Percentiles rank a stretch among this genome's conserved stretches.
These are phyloP conservation scores for Pleurostoma richardsiae DNA, from an alignment of 2,329 filamentous ascomycete species.

Conservation along the genomic window DNA sequence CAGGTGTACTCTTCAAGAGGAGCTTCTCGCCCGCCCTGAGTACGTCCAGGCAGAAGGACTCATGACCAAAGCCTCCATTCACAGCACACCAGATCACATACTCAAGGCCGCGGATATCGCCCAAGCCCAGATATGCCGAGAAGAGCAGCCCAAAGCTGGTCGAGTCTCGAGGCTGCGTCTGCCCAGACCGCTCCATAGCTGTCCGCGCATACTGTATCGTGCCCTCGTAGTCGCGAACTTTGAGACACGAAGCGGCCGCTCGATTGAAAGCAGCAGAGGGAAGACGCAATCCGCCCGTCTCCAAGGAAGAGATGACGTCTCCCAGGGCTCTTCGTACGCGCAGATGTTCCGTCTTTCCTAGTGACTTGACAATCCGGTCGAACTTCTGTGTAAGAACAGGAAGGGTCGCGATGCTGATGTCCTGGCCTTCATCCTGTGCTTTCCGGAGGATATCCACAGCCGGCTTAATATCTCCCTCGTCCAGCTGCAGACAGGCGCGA, in stretches of 20 bases:
- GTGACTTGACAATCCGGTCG: neutral
- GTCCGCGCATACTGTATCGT: slow-evolving; percentile 19
- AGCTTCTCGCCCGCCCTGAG: slow-evolving; percentile 14
- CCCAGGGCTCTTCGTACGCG: too few relatives aligned
- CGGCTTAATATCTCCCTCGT: slow-evolving; percentile 17
- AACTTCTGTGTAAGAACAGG: slow-evolving; percentile 18
- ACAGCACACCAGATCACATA: slow-evolving; percentile 12
- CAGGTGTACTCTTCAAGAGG: slow-evolving; percentile 5
- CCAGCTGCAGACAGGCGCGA: slow-evolving; percentile 29
- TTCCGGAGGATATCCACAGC: slow-evolving; percentile 33
- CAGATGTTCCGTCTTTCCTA: neutral
- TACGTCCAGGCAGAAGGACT: slow-evolving; percentile 10
- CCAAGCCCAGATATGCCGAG: slow-evolving; percentile 14
- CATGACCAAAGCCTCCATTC: slow-evolving; percentile 12
- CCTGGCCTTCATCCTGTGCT: slow-evolving; percentile 32
- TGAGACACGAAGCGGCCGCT: slow-evolving; percentile 20
- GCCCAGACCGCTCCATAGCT: slow-evolving; percentile 14
- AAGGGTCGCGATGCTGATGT: slow-evolving; percentile 33
- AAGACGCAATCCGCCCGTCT: slow-evolving; percentile 12
- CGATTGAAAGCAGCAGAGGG: slow-evolving; percentile 19
- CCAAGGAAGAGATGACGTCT: neutral
- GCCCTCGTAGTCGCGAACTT: slow-evolving; percentile 16
- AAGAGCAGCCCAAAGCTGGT: slow-evolving; percentile 24
- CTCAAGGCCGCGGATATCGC: slow-evolving; percentile 18
- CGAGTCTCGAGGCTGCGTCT: slow-evolving; percentile 17